A percentile compares a stretch with the other conserved stretches of the same genome.
Evolutionary conservation across 2,329 filamentous ascomycete species (phyloP).

Genomic region (Zopfia rhizophila): DNA sequence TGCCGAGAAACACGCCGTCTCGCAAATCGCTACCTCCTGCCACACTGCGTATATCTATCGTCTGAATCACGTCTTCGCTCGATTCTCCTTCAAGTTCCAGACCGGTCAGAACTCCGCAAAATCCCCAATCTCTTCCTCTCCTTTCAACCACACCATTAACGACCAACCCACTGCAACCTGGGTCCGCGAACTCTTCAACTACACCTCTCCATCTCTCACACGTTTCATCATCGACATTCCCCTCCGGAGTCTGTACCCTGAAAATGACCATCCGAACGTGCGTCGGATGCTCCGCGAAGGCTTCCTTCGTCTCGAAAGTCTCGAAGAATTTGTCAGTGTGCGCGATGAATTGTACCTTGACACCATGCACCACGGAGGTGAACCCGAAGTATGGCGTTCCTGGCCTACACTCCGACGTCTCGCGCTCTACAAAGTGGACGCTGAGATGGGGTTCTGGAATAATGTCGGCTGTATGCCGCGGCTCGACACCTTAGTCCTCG

Average conservation of each 20-base stretch:
- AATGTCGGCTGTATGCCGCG: conserved; percentile 47
- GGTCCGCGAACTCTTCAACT: conserved; percentile 57
- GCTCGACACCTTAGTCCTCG: conserved; percentile 58
- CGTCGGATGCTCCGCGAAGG: conserved; percentile 57
- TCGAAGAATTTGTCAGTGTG: conserved; percentile 63
- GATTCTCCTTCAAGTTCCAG: conserved; percentile 28
- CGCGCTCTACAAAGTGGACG: conserved; percentile 57
- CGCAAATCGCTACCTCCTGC: conserved; percentile 57
- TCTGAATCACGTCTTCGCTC: conserved; percentile 42
- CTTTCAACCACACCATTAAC: conserved; percentile 52
- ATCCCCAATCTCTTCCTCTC: conserved; percentile 54
- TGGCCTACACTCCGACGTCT: conserved; percentile 58
- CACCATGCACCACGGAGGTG: conserved; percentile 26
- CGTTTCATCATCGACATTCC: conserved; percentile 63
- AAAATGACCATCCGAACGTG: conserved; percentile 53
- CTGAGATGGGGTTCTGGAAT: conserved; percentile 41
- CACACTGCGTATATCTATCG: conserved; percentile 60
- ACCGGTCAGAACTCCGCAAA: conserved; percentile 24
- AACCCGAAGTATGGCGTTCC: conserved; percentile 54
- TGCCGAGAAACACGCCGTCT: conserved; percentile 55
- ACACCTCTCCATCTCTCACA: conserved; percentile 53
- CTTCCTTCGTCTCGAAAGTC: conserved; percentile 54
- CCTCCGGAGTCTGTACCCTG: conserved; percentile 55
- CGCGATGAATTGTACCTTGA: conserved; percentile 59
- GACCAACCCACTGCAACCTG: conserved; percentile 54